Evolutionary conservation across 2,329 filamentous ascomycete species (phyloP), one percentile per base, ranked within the genome.

Genomic region (Pseudogymnoascus sp.): DNA sequence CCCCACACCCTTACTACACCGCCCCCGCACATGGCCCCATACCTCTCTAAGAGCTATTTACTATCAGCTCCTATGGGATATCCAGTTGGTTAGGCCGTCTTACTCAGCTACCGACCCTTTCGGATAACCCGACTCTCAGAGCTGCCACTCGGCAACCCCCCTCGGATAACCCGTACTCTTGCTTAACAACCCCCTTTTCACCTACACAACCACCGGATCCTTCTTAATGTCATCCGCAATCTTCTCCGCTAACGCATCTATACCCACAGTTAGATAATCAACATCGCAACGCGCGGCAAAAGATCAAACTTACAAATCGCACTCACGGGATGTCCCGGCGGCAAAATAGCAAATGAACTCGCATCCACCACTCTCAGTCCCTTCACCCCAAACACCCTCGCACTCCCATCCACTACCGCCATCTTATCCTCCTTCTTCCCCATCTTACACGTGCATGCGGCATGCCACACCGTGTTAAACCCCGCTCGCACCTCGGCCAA

Each of bases 211-310:
- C 29, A 55, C 48, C 9, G 29, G 48, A 55, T 55, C 48, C n/a
- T 55, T 55, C 21, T 51, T 58, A 13, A 71, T 71, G 33, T 63
- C 68, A 21, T 69, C 70, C 1, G 74, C 74, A 59, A 78, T 75
- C 68, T 78, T 79, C 65, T 79, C 76, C 0, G 76, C 77, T 8
- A 79, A 66, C 65, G 73, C 74, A 68, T 78, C 73, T 72, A 48
- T 38, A 61, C 17, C 48, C n/a, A n/a, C 1, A n/a, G 13, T 55
- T 55, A 55, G 48, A 9, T 15, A 33, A 33, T 1, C n/a, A 2
- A 17, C 13, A 15, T 5, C 27, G 2, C 8, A 55, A 17, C 5
- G 1, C n/a, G 33, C n/a, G 33, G 3, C 2, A 41, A 41, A 31
- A 27, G 5, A 10, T 7, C 9, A 60, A 17, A 71, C 74, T 68